A percentile compares a stretch with the other conserved stretches of the same genome.
Evolutionary conservation across 805 yeast genomes (phyloP).

Genomic region (Candida alai): DNA sequence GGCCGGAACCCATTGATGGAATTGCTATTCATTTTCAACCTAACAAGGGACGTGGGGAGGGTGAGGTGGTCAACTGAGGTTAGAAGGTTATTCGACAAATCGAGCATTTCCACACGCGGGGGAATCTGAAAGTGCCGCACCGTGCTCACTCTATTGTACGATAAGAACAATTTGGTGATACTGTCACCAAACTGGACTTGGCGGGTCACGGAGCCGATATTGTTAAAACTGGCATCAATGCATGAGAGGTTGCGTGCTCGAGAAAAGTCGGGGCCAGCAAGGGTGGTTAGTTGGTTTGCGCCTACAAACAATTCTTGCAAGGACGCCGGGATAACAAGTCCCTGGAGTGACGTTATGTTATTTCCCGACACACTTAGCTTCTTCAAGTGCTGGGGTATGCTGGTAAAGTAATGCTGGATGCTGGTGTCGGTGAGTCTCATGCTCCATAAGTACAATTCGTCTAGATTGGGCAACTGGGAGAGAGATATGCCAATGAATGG

Average conservation of each 20-base stretch:
- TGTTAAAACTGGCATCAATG: conserved; percentile 15
- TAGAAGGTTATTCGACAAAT: conserved; percentile 14
- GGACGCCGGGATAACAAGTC: conserved; percentile 11
- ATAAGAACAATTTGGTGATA: conserved; percentile 10
- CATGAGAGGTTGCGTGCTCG: conserved; percentile 6
- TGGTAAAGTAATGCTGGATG: neutral
- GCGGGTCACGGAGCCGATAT: conserved; percentile 8
- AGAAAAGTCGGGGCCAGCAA: conserved; percentile 12
- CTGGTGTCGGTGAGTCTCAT: conserved; percentile 1
- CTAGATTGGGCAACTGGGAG: conserved; percentile 1
- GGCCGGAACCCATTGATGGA: conserved; percentile 12
- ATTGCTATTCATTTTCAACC: conserved; percentile 14
- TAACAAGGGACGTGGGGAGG: conserved; percentile 13
- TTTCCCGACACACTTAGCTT: conserved; percentile 15
- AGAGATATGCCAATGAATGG: conserved; percentile 1
- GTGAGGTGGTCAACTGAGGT: conserved; percentile 8
- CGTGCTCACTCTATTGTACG: conserved; percentile 13
- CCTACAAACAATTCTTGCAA: conserved; percentile 11
- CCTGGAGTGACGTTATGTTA: conserved; percentile 12
- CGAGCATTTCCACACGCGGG: conserved; percentile 11
- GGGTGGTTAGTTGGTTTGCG: conserved; percentile 13
- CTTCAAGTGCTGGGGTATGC: conserved; percentile 5
- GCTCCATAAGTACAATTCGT: conserved; percentile 6
- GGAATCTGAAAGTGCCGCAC: conserved; percentile 12
- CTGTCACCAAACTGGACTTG: conserved; percentile 11